A percentile compares a stretch with the other conserved stretches of the same genome.
Evolutionary conservation across 352 stramenopile genomes (phyloP).

Genomic region (Phytophthora niederhauseri): DNA sequence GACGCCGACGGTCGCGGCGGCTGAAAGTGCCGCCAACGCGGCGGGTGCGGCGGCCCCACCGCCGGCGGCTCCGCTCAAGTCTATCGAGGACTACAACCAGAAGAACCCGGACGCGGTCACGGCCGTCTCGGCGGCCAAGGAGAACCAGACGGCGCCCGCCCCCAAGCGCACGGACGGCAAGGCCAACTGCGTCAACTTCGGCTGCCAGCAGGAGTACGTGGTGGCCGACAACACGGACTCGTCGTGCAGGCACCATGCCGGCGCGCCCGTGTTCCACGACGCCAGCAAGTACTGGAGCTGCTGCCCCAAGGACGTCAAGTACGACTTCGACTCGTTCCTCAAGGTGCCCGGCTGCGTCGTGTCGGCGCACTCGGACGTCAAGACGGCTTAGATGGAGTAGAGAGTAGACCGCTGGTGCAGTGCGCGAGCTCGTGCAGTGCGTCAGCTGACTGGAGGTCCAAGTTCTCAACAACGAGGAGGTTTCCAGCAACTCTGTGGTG

Average conservation of each 20-base stretch:
- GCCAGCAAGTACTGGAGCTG: slow-evolving; percentile 95
- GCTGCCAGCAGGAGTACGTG: slow-evolving; percentile 93
- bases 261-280: slow-evolving; percentile 93
- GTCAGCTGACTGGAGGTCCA: slow-evolving; percentile 14
- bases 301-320: slow-evolving; percentile 93
- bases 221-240: slow-evolving; percentile 84
- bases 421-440: slow-evolving; percentile 1
- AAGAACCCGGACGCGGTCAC: slow-evolving; percentile 91
- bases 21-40: slow-evolving; percentile 46
- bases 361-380: slow-evolving; percentile 83
- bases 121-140: slow-evolving; percentile 71
- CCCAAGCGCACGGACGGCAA: slow-evolving; percentile 86
- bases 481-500: slow-evolving; percentile 21
- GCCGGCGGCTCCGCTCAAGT: slow-evolving; percentile 72
- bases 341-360: slow-evolving; percentile 87
- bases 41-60: slow-evolving; percentile 13
- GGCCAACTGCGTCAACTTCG: slow-evolving; percentile 90
- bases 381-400: slow-evolving; percentile 41
- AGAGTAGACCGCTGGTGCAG: slow-evolving; percentile 6
- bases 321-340: slow-evolving; percentile 96
- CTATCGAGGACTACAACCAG: slow-evolving; percentile 94
- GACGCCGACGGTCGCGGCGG: slow-evolving; percentile 79
- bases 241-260: slow-evolving; percentile 87
- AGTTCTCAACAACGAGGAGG: slow-evolving; percentile 19
- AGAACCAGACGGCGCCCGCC: slow-evolving; percentile 50